Evolutionary conservation across 148 eudicot species (phyloP), one percentile per base, ranked within the genome.

Genomic region (Spergularia bocconei): DNA sequence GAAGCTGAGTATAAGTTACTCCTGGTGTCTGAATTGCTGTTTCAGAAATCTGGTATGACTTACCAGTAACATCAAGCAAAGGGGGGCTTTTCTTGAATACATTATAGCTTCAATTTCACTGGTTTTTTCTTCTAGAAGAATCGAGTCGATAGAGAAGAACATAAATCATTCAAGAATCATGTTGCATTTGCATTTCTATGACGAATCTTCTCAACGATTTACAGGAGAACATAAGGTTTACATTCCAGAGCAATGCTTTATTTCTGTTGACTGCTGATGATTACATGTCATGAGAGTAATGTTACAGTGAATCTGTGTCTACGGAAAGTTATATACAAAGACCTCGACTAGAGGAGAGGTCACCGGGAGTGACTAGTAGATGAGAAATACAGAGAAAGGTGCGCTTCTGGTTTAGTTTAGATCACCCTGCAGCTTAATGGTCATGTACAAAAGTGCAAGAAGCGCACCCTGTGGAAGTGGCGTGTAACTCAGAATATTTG

Each of bases 381-480:
- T 44, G 16, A 23, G 36, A 23, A 21, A 64, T 38, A 69, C 60
- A 29, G 6, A 25, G 47, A 76, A 60, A 38, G 54, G n/a, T 8
- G 8, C 8, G 7, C 44, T 12, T 17, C 36, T 48, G 70, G 60
- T 65, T 86, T 79, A 91, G 67, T 64, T 81, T 44, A 87, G 69
- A 77, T 86, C 98, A 51, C 67, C 78, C 76, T 91, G 96, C 63
- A 93, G 79, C 82, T 93, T 93, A 33, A 86, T 77, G 50, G 92
- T 91, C 93, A 91, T 91, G 81, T 91, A 90, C 52, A 93, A 38
- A 53, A 93, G 93, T 5, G 95, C 87, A 19, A 93, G 91, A 67
- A 93, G 87, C 25, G 91, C 95, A 75, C 98, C 97, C 80, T 86
- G 93, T 7, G 93, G 94, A 75, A 91, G 72, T 20, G 97, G 91